Evolutionary conservation across 179 eudicot genomes (phyloP).

Genomic region (Silene noctiflora): DNA sequence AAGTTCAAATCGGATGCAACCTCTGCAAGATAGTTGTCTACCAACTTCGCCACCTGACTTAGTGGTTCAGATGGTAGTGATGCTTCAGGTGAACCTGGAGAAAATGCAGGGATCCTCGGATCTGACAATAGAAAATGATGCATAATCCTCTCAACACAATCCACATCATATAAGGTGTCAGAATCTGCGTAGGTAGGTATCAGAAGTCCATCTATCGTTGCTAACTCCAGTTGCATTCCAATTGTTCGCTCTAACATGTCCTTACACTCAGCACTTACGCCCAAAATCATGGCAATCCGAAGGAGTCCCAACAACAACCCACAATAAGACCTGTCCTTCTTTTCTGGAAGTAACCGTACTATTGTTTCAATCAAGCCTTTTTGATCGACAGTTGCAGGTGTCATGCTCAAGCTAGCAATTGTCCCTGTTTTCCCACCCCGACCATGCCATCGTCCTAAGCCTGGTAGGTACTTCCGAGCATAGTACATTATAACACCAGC

Average conservation of each 20-base stretch:
- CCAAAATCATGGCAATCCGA: slow-evolving; percentile 76
- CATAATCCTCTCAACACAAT: slow-evolving; percentile 74
- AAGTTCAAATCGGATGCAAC: slow-evolving; percentile 93
- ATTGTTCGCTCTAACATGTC: slow-evolving; percentile 72
- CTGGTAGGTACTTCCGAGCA: slow-evolving; percentile 73
- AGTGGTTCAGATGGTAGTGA: slow-evolving; percentile 56
- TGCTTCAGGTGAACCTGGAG: slow-evolving; percentile 53
- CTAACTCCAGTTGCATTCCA: slow-evolving; percentile 81
- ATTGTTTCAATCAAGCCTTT: slow-evolving; percentile 61
- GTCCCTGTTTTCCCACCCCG: slow-evolving; percentile 44
- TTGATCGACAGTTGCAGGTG: slow-evolving; percentile 65
- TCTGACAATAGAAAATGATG: slow-evolving; percentile 55
- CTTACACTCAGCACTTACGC: slow-evolving; percentile 56
- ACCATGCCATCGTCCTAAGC: slow-evolving; percentile 76
- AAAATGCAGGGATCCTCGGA: slow-evolving; percentile 37
- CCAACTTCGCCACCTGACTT: slow-evolving; percentile 70
- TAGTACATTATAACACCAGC: slow-evolving; percentile 81
- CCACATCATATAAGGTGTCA: slow-evolving; percentile 76
- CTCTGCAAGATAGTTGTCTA: slow-evolving; percentile 83
- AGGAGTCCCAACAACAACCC: slow-evolving; percentile 79
- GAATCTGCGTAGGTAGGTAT: slow-evolving; percentile 83
- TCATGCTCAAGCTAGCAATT: slow-evolving; percentile 77
- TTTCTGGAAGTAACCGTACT: slow-evolving; percentile 65
- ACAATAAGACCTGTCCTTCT: slow-evolving; percentile 77
- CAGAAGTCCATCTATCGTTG: slow-evolving; percentile 67